Conservation (phyloP, 768 basidiomycete species). For the Amanita polypyramis region DNA sequence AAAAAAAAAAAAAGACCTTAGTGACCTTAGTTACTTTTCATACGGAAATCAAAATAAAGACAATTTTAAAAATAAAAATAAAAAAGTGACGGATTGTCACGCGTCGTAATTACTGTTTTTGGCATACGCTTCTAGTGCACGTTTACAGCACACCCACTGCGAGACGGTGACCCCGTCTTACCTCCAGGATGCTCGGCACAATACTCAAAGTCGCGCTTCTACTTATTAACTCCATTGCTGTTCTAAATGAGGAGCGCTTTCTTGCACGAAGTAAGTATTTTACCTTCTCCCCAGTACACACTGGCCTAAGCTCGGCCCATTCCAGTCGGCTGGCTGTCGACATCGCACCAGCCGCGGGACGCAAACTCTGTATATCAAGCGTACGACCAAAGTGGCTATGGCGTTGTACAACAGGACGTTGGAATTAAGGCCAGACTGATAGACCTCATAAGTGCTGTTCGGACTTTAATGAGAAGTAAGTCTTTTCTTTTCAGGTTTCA, state of each 20-base stretch:
- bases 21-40: no score
- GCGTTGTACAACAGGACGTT: slow-evolving; percentile 43
- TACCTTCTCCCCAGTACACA: slow-evolving; percentile 1
- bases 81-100: slow-evolving; percentile 1
- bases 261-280: slow-evolving; percentile 71
- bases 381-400: slow-evolving; percentile 58
- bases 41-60: no score
- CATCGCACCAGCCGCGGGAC: slow-evolving; percentile 51
- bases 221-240: slow-evolving; percentile 88
- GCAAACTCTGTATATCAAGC: slow-evolving; percentile 45
- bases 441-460: slow-evolving; percentile 88
- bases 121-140: slow-evolving; percentile 1
- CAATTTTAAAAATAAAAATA: no score
- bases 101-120: not conserved
- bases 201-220: slow-evolving; percentile 83
- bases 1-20: no score
- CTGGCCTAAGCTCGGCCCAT: slow-evolving; percentile 12
- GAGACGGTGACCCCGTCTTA: not conserved
- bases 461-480: slow-evolving; percentile 97
- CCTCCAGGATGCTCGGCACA: slow-evolving; percentile 35
- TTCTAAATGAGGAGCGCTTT: slow-evolving; percentile 94
- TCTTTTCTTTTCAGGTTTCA: slow-evolving; percentile 14
- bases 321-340: slow-evolving; percentile 79
- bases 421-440: slow-evolving; percentile 80
- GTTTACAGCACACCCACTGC: not conserved